Evolutionary conservation across 192 early-diverging fungal genomes (phyloP), one percentile per base, ranked within the genome.

Genomic region (Haplosporangium gracile): DNA sequence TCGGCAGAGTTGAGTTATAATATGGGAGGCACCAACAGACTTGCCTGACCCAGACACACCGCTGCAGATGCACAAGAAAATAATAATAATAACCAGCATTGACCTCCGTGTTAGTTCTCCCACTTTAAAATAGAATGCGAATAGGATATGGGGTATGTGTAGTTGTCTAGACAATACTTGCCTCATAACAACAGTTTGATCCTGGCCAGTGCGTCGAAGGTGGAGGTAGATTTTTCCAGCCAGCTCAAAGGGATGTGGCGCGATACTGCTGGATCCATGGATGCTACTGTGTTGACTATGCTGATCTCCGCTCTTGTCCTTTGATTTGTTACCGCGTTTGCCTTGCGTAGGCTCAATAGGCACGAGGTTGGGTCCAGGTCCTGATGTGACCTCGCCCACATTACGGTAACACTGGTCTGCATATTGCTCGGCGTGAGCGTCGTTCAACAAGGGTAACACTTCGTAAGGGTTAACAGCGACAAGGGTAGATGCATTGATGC

Each of bases 21-120:
- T 80, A 74, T 96, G 94, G 7, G 90, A 88, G n/a, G 94, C 91
- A 2, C 93, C 90, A 43, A 93, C 92, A 1, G 97, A 91, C 82
- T 99, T 99, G 68, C 98, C 97, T 40, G 94, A 95, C 9, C 97
- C 97, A 43, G 92, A 92, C 69, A 97, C 93, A 45, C 98, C 98
- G 79, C 96, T 97, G 45, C 55, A 60, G 26, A 72, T 43, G 40
- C 70, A 24, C 20, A 43, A 51, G n/a, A 9, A 51, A 68, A 77
- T 32, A 24, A 51, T 24, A 57, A 57, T 7, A 57, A 57, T 57
- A 57, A 26, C 49, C 49, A 22, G 15, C 16, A 51, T 5, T 18
- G 32, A 65, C 60, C 60, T 65, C 60, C 60, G 60, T 65, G 60
- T 65, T 65, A 65, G 26, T 51, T 5, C 47, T 22, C 11, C 4